Evolutionary conservation across 106 monocot genomes (phyloP).

Genomic region (Acorus calamus): DNA sequence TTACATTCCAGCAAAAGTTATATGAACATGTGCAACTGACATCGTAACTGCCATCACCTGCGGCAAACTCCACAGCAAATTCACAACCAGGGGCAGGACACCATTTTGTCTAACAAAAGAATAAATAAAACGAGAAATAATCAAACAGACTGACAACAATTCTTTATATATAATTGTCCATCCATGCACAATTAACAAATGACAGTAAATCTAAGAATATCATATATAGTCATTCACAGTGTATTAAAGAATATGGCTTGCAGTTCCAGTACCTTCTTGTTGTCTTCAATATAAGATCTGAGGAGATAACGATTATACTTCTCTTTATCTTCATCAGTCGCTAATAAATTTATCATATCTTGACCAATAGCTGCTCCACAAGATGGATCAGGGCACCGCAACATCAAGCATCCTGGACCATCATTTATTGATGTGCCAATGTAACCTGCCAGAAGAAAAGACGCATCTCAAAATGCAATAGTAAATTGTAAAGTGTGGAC

Average conservation of each 20-base stretch:
- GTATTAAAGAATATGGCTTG: too few relatives aligned
- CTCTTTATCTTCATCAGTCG: conserved; percentile 58
- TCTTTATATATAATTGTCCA: too few relatives aligned
- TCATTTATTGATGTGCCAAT: conserved; percentile 71
- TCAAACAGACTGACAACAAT: background rate
- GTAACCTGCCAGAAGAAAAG: conserved; percentile 47
- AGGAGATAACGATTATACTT: conserved; percentile 79
- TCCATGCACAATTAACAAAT: too few relatives aligned
- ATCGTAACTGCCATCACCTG: conserved; percentile 42
- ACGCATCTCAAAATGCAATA: too few relatives aligned
- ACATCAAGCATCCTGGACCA: conserved; percentile 85
- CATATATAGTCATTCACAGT: too few relatives aligned
- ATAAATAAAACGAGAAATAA: conserved; percentile 5
- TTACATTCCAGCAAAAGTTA: conserved; percentile 88
- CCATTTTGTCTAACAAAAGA: conserved; percentile 65
- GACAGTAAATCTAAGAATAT: too few relatives aligned
- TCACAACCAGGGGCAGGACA: conserved; percentile 84
- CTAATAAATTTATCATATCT: conserved; percentile 64
- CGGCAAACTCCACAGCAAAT: conserved; percentile 63
- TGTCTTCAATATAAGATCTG: conserved; percentile 92
- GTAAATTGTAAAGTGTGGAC: too few relatives aligned
- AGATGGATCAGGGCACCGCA: conserved; percentile 94
- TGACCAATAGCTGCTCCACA: conserved; percentile 77
- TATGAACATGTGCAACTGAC: conserved; percentile 23
- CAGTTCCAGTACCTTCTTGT: conserved; percentile 44